Evolutionary conservation across 2,329 filamentous ascomycete species (phyloP).

Genomic region (Stachybotrys chlorohalonatus): DNA sequence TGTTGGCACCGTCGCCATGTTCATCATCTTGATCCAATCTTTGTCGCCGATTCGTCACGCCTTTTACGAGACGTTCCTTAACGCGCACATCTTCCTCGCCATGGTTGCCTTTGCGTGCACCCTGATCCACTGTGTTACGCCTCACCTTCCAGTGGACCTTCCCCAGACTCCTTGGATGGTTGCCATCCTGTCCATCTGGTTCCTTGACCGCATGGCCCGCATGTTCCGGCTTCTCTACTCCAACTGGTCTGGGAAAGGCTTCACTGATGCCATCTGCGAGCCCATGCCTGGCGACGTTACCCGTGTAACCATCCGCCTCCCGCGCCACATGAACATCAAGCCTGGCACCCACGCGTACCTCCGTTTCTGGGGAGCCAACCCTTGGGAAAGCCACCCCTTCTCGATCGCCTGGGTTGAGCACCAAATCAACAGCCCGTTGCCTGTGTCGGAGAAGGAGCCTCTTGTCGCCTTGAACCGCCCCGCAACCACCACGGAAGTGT

Average conservation of each 20-base stretch:
- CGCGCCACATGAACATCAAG: constrained; percentile 54
- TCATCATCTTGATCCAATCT: constrained; percentile 59
- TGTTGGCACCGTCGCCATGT: constrained; percentile 51
- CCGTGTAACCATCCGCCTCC: constrained; percentile 61
- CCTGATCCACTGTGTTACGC: constrained; percentile 68
- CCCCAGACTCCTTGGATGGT: constrained; percentile 69
- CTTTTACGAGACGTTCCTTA: constrained; percentile 95
- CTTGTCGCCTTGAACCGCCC: constrained; percentile 29
- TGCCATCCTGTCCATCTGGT: constrained; percentile 69
- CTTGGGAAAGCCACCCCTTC: constrained; percentile 71
- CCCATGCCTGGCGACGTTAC: constrained; percentile 60
- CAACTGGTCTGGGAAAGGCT: constrained; percentile 52
- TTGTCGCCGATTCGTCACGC: constrained; percentile 79
- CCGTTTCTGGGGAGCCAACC: constrained; percentile 55
- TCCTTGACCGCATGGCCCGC: constrained; percentile 57
- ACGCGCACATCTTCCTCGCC: constrained; percentile 71
- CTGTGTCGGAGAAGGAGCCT: constrained; percentile 31
- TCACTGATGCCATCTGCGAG: constrained; percentile 58
- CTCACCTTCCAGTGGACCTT: constrained; percentile 54
- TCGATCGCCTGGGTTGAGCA: constrained; percentile 68
- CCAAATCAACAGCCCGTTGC: constrained; percentile 27
- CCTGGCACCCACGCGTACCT: constrained; percentile 70
- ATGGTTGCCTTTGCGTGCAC: constrained; percentile 59
- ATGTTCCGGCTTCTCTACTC: constrained; percentile 54
- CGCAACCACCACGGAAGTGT: constrained; percentile 48